Conservation (phyloP, 1,139 yeast species). For the Suhomyces panamericanus region DNA sequence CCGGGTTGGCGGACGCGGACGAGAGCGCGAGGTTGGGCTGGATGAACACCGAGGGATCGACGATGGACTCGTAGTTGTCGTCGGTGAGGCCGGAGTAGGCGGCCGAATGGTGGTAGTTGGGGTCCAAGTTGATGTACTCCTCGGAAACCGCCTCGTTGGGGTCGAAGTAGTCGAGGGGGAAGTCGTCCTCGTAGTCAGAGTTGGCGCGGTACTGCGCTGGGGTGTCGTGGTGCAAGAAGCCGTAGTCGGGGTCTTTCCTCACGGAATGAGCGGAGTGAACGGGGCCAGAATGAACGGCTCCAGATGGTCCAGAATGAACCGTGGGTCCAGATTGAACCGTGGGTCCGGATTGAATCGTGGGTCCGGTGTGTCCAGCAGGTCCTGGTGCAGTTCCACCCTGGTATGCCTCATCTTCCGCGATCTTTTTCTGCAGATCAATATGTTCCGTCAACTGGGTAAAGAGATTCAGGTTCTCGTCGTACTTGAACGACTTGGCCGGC, state of each 20-base stretch:
- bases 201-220: conserved; percentile 26
- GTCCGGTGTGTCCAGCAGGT: too few relatives aligned
- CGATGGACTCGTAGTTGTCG: conserved; percentile 29
- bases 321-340: too few relatives aligned
- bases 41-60: conserved; percentile 30
- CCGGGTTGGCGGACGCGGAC: conserved; percentile 24
- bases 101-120: conserved; percentile 27
- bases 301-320: too few relatives aligned
- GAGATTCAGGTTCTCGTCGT: conserved; percentile 48
- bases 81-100: conserved; percentile 19
- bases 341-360: too few relatives aligned
- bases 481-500: conserved; percentile 64
- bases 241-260: too few relatives aligned
- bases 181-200: conserved; percentile 54
- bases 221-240: conserved; percentile 26
- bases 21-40: conserved; percentile 11
- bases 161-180: conserved; percentile 65
- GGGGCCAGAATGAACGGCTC: too few relatives aligned
- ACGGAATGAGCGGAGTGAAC: too few relatives aligned
- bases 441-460: conserved; percentile 51
- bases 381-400: too few relatives aligned
- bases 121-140: conserved; percentile 39
- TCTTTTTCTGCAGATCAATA: conserved; percentile 35
- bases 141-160: conserved; percentile 22
- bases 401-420: conserved; percentile 14